These are phyloP conservation scores for Panaeolus papilionaceus DNA, from an alignment of 768 basidiomycete species.

Conservation along the genomic window DNA sequence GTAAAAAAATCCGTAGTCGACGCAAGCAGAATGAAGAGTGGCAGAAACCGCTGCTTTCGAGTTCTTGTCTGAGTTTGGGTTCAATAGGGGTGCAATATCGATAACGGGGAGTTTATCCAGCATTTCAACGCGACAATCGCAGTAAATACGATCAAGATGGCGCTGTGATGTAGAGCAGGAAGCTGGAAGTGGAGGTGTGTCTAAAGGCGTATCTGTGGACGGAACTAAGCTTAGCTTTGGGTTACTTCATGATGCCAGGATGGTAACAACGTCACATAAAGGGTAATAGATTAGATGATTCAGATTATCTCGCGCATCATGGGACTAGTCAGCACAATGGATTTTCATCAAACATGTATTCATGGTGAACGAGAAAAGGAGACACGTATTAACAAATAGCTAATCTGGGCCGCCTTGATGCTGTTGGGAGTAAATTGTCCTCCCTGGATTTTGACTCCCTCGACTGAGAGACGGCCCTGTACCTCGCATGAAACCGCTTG, in stretches of 20 bases:
- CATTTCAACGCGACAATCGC: background rate
- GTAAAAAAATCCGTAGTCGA: slow-evolving; percentile 91
- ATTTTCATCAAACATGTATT: slow-evolving; percentile 4
- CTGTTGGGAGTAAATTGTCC: slow-evolving; percentile 68
- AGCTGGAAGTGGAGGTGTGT: background rate
- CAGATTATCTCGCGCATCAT: slow-evolving; percentile 10
- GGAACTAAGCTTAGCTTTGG: background rate
- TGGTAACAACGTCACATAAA: slow-evolving; percentile 1
- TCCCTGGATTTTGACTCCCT: slow-evolving; percentile 55
- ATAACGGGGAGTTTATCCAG: slow-evolving; percentile 67
- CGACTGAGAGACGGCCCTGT: slow-evolving; percentile 47
- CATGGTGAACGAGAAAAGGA: background rate
- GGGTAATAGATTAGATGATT: slow-evolving; percentile 22
- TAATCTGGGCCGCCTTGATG: slow-evolving; percentile 38
- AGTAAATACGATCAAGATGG: background rate
- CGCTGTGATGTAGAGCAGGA: slow-evolving; percentile 16
- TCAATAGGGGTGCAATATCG: slow-evolving; percentile 70
- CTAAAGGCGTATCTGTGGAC: slow-evolving; percentile 3
- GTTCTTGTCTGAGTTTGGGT: slow-evolving; percentile 36
- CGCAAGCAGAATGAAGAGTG: slow-evolving; percentile 74
- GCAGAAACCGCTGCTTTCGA: slow-evolving; percentile 54
- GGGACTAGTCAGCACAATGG: background rate
- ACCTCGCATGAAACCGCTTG: slow-evolving; percentile 55
- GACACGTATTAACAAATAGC: background rate
- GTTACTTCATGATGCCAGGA: background rate